Percentiles rank a stretch among this genome's conserved stretches.
Conservation (phyloP, 106 monocot species). For the Dioscorea alata region DNA sequence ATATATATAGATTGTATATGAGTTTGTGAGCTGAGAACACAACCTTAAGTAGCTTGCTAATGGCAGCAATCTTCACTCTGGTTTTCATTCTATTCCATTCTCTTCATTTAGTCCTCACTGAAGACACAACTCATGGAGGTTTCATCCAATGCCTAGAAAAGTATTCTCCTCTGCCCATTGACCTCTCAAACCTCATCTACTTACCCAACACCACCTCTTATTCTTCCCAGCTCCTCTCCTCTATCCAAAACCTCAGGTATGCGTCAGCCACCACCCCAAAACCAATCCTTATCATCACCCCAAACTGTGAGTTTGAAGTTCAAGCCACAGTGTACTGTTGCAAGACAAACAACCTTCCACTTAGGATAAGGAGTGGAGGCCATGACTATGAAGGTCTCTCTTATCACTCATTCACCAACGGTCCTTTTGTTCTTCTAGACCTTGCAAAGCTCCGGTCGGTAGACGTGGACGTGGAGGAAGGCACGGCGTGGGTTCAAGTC, state of each 20-base stretch:
- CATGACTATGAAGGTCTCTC: slow-evolving; percentile 19
- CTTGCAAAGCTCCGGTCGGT: background rate
- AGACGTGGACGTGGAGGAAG: background rate
- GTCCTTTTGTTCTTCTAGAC: background rate
- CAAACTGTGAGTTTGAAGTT: background rate
- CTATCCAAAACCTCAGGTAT: background rate
- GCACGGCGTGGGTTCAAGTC: background rate
- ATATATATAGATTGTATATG: no score
- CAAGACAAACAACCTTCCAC: background rate
- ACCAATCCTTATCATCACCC: background rate
- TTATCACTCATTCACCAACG: background rate
- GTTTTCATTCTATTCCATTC: no score
- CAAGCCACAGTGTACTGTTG: background rate
- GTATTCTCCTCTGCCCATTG: no score
- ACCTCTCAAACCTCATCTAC: background rate
- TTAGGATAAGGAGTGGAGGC: slow-evolving; percentile 5
- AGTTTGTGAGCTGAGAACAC: no score
- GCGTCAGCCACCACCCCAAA: background rate
- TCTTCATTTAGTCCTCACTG: no score
- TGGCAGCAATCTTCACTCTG: no score
- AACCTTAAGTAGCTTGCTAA: no score
- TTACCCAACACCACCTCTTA: background rate
- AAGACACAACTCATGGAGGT: no score
- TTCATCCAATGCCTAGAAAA: no score
- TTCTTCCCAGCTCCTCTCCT: background rate